phyloP scores from a whole-genome alignment of 352 stramenopile species.

The Pythium dissimile region DNA sequence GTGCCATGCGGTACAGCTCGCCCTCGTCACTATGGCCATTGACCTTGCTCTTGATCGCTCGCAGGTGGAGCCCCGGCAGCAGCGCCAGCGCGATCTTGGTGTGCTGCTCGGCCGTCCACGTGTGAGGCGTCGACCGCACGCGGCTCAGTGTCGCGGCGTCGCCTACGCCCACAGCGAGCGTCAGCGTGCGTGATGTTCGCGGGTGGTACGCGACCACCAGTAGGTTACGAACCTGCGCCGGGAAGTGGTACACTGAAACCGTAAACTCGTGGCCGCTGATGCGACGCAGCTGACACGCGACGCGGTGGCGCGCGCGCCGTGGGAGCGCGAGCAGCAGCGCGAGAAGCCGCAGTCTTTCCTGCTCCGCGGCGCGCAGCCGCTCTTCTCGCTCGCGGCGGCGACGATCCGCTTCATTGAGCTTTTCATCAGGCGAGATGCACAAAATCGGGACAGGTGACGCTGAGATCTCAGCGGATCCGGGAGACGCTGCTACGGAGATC shows the following conservation, averaged over 20 bases:
- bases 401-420: constrained; percentile 39
- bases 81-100: constrained; percentile 34
- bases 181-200: constrained; percentile 32
- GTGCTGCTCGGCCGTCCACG: constrained; percentile 46
- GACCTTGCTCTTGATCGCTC: constrained; percentile 8
- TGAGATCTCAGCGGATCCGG: no score
- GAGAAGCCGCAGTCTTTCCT: constrained; percentile 41
- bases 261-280: constrained; percentile 42
- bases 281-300: constrained; percentile 30
- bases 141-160: constrained; percentile 37
- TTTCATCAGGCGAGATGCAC: constrained; percentile 38
- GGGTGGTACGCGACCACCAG: constrained; percentile 50
- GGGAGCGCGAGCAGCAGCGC: constrained; percentile 41
- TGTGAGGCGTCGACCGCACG: constrained; percentile 38
- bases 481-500: no score
- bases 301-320: constrained; percentile 40
- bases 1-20: constrained; percentile 26
- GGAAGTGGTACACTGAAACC: constrained; percentile 63
- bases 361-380: constrained; percentile 41
- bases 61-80: constrained; percentile 31
- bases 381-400: constrained; percentile 53
- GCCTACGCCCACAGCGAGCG: constrained; percentile 34
- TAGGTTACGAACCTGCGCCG: constrained; percentile 52
- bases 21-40: background rate
- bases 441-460: constrained; percentile 20